Conservation (phyloP, 441 rosid genomes). For the Hura crepitans region DNA sequence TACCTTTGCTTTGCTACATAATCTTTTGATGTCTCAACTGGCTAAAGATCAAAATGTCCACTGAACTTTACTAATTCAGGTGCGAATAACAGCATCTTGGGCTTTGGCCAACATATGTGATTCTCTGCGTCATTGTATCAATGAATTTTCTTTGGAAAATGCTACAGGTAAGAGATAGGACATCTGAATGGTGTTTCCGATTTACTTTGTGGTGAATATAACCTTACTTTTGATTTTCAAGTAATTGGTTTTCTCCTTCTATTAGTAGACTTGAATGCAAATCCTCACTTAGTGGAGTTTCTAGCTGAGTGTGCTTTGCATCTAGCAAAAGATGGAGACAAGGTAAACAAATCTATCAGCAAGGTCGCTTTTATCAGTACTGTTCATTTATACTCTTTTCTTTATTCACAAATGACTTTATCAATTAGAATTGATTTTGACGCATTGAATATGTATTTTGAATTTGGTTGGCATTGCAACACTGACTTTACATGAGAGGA, state of each 20-base stretch:
- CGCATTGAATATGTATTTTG: too few relatives aligned
- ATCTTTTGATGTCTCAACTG: conserved; percentile 17
- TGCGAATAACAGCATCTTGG: conserved; percentile 90
- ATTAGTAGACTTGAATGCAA: conserved; percentile 37
- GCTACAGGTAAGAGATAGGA: conserved; percentile 33
- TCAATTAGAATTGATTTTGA: not conserved
- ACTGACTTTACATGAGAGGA: too few relatives aligned
- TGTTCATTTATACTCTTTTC: not conserved
- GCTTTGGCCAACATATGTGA: conserved; percentile 91
- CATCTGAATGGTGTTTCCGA: conserved; percentile 10
- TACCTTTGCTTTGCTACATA: conserved; percentile 11
- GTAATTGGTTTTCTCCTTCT: conserved; percentile 12
- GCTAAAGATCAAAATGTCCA: conserved; percentile 21
- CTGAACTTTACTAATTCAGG: conserved; percentile 39
- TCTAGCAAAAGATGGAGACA: conserved; percentile 81
- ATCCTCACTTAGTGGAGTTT: conserved; percentile 34
- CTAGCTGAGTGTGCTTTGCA: conserved; percentile 72
- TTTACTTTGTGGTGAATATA: conserved; percentile 12
- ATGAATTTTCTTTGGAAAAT: conserved; percentile 39
- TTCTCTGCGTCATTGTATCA: conserved; percentile 53
- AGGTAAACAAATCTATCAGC: conserved; percentile 46
- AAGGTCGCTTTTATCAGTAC: not conserved
- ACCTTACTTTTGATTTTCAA: conserved; percentile 20
- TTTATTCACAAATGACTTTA: not conserved
- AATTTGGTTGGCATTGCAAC: too few relatives aligned